These are phyloP conservation scores for Porcisia deanei DNA, from an alignment of 208 protist genomes.

Conservation along the genomic window DNA sequence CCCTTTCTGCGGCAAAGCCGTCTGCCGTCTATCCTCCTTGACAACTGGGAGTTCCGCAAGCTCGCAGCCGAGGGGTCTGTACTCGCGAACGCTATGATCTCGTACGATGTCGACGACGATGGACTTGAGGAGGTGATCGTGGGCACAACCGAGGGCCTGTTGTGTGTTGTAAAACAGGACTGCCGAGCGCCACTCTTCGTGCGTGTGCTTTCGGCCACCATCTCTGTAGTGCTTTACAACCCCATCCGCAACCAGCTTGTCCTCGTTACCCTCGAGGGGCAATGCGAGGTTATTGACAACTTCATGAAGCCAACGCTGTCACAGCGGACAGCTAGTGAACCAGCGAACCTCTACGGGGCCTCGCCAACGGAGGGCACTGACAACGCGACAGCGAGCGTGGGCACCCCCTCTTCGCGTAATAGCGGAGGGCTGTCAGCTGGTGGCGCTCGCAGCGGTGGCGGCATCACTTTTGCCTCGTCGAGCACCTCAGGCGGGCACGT, in stretches of 20 bases:
- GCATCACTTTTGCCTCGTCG: neutral
- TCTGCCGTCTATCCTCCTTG: slow-evolving; percentile 65
- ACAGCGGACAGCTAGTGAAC: slow-evolving; percentile 5
- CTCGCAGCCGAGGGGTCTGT: slow-evolving; percentile 79
- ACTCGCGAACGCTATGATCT: slow-evolving; percentile 75
- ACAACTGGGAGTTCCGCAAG: slow-evolving; percentile 89
- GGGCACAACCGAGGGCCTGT: slow-evolving; percentile 81
- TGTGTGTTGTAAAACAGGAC: slow-evolving; percentile 79
- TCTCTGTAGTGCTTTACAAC: slow-evolving; percentile 84
- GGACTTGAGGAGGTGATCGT: slow-evolving; percentile 82
- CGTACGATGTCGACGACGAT: slow-evolving; percentile 81
- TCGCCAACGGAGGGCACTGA: neutral
- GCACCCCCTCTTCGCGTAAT: neutral
- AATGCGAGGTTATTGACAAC: slow-evolving; percentile 81
- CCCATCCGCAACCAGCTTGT: slow-evolving; percentile 46
- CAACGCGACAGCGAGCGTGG: neutral
- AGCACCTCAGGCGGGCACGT: neutral
- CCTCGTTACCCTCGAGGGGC: slow-evolving; percentile 84
- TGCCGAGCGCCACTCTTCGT: slow-evolving; percentile 62
- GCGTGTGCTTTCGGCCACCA: slow-evolving; percentile 71
- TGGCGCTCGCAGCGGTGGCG: neutral
- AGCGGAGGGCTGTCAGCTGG: neutral
- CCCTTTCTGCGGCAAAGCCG: slow-evolving; percentile 30
- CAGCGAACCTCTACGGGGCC: neutral
- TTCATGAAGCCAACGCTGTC: slow-evolving; percentile 37